These are phyloP conservation scores for Sporothrix dimorphospora DNA, from an alignment of 2,329 filamentous ascomycete genomes.

Conservation along the genomic window DNA sequence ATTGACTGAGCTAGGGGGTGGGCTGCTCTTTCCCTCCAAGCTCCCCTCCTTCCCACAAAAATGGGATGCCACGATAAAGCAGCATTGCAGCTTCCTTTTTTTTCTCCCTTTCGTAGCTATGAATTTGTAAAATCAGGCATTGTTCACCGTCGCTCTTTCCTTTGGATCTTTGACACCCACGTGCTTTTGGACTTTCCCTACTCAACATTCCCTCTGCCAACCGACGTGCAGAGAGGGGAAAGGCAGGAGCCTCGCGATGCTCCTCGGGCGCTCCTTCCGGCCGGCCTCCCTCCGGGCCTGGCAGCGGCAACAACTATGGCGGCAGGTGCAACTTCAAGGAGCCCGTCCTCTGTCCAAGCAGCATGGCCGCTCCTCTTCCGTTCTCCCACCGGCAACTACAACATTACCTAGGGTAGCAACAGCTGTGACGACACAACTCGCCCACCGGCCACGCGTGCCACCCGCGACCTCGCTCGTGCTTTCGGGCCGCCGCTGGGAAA, in stretches of 20 bases:
- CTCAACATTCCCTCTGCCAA: not conserved
- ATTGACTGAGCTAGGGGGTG: conserved; percentile 15
- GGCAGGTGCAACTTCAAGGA: not conserved
- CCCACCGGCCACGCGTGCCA: conserved; percentile 4
- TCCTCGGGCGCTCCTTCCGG: conserved; percentile 29
- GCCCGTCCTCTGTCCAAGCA: not conserved
- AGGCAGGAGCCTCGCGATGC: conserved; percentile 24
- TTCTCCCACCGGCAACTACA: not conserved
- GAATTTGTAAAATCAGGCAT: not conserved
- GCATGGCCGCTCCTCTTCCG: not conserved
- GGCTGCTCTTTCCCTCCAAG: conserved; percentile 13
- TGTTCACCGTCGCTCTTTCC: not conserved
- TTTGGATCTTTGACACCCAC: not conserved
- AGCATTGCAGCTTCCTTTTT: not conserved
- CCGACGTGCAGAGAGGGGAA: not conserved
- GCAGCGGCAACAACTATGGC: conserved; percentile 17
- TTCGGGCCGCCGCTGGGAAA: conserved; percentile 45
- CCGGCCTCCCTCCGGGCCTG: conserved; percentile 23
- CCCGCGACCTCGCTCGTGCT: conserved; percentile 2
- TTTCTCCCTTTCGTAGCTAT: not conserved
- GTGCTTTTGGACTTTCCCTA: not conserved
- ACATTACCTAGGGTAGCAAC: not conserved
- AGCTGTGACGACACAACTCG: not conserved
- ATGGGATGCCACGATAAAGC: not conserved
- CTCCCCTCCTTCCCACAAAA: conserved; percentile 27